Evolutionary conservation across 495 filamentous ascomycete genomes (phyloP).

Genomic region (Staphylotrichum longicolle): DNA sequence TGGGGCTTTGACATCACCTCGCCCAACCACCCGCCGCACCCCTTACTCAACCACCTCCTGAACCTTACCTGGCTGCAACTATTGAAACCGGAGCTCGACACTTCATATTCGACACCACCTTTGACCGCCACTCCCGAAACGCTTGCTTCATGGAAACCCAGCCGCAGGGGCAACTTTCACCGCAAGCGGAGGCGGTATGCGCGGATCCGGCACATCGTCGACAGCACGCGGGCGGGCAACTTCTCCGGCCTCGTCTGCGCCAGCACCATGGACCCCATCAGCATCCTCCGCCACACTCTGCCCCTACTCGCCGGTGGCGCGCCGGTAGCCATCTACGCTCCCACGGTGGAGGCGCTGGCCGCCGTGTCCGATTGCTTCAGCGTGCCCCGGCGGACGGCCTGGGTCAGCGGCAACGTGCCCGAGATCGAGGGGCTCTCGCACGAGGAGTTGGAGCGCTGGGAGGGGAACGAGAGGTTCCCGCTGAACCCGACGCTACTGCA

Average conservation of each 20-base stretch:
- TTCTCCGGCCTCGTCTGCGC: slow-evolving; percentile 84
- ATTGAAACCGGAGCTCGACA: slow-evolving; percentile 67
- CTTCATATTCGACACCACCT: slow-evolving; percentile 62
- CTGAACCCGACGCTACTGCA: slow-evolving; percentile 80
- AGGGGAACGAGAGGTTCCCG: slow-evolving; percentile 67
- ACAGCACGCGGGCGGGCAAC: slow-evolving; percentile 67
- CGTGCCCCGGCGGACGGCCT: slow-evolving; percentile 70
- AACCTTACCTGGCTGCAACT: slow-evolving; percentile 88
- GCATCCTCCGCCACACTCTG: slow-evolving; percentile 67
- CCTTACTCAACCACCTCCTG: slow-evolving; percentile 76
- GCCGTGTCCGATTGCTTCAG: slow-evolving; percentile 77
- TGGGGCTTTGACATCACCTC: slow-evolving; percentile 74
- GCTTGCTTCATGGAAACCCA: slow-evolving; percentile 65
- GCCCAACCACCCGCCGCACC: slow-evolving; percentile 65
- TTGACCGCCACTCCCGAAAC: slow-evolving; percentile 50
- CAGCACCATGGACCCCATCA: slow-evolving; percentile 73
- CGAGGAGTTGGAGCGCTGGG: slow-evolving; percentile 47
- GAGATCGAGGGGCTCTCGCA: slow-evolving; percentile 37
- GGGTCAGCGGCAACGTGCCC: slow-evolving; percentile 43
- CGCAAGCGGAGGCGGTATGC: slow-evolving; percentile 84
- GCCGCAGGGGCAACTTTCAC: slow-evolving; percentile 74
- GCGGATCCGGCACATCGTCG: slow-evolving; percentile 61
- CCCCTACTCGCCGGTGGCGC: slow-evolving; percentile 81
- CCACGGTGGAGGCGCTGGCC: slow-evolving; percentile 71
- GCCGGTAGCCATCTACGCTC: slow-evolving; percentile 78